Evolutionary conservation across 495 filamentous ascomycete species (phyloP).

Genomic region (Thermothielavioides terrestris): DNA sequence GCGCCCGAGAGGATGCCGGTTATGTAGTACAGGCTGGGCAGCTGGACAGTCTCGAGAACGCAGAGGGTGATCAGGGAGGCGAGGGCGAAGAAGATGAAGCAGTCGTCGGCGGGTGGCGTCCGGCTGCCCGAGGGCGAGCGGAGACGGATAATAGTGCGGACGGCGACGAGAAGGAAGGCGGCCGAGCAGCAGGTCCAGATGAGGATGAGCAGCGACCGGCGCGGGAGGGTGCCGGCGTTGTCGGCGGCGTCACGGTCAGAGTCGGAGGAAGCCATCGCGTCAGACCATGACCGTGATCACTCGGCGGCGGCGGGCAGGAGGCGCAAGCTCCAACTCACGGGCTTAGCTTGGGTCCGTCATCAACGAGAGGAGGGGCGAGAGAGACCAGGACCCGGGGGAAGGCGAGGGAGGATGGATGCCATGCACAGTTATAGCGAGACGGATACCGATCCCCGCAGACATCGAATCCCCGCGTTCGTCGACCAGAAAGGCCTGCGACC

Average conservation of each 20-base stretch:
- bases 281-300: not conserved
- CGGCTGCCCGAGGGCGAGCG: constrained; percentile 21
- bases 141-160: constrained; percentile 34
- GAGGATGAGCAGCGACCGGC: constrained; percentile 22
- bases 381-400: no score
- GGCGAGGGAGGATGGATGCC: no score
- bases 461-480: not conserved
- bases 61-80: constrained; percentile 30
- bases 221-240: constrained; percentile 20
- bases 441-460: no score
- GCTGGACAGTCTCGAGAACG: constrained; percentile 38
- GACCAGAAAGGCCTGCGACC: not conserved
- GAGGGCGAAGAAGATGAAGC: constrained; percentile 34
- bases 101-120: constrained; percentile 29
- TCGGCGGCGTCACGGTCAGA: constrained; percentile 16
- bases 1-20: constrained; percentile 21
- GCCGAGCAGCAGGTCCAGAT: constrained; percentile 28
- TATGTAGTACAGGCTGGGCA: constrained; percentile 35
- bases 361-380: no score
- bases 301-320: not conserved
- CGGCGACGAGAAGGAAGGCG: constrained; percentile 32
- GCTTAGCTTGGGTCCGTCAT: no score
- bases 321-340: no score
- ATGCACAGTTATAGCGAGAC: no score
- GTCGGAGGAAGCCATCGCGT: constrained; percentile 5